Conservation (phyloP, 257 asterid species). For the Nicotiana tabacum region DNA sequence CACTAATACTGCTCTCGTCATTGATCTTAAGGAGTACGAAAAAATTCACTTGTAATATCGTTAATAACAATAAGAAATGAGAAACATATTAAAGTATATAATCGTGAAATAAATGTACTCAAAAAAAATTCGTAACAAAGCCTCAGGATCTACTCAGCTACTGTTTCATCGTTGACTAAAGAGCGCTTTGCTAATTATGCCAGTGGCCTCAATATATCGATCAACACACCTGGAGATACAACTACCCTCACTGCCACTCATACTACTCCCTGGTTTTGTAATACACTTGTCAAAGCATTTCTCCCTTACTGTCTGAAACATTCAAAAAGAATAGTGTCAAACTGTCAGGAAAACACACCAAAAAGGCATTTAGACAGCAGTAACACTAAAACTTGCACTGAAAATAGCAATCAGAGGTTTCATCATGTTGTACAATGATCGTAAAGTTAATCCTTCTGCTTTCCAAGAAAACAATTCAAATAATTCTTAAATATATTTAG, state of each 20-base stretch:
- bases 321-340: conserved; percentile 15
- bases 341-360: conserved; percentile 30
- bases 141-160: background rate
- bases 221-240: conserved; percentile 91
- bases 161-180: conserved; percentile 45
- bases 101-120: too few species aligned
- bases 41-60: too few species aligned
- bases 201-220: conserved; percentile 85
- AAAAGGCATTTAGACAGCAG: background rate
- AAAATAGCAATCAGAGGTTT: too few species aligned
- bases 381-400: background rate
- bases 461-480: too few species aligned
- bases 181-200: conserved; percentile 65
- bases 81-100: too few species aligned
- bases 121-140: too few species aligned
- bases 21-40: too few species aligned
- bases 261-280: conserved; percentile 79
- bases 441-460: too few species aligned
- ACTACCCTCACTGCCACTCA: conserved; percentile 80
- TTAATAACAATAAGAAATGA: too few species aligned
- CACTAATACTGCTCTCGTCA: too few species aligned
- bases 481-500: too few species aligned
- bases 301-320: conserved; percentile 65
- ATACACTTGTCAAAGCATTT: conserved; percentile 90
- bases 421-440: too few species aligned